Conservation (phyloP, 768 basidiomycete species). For the Rhodotorula sphaerocarpa region DNA sequence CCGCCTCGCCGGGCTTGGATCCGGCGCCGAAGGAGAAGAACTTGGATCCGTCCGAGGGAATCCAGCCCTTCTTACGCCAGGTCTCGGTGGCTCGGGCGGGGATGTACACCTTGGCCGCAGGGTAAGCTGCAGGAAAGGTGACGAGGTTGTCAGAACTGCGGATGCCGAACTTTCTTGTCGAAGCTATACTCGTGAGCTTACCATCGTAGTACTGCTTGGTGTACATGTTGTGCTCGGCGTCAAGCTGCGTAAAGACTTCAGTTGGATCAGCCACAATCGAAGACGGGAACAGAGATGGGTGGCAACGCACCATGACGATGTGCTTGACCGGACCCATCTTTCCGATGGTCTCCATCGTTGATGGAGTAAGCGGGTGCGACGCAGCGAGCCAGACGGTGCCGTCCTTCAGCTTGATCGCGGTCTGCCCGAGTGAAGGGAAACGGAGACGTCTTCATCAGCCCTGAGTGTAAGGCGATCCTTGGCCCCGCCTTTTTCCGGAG, state of each 20-base stretch:
- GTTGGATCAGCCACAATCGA: too few species aligned
- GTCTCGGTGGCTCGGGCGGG: slow-evolving; percentile 4
- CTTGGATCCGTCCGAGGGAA: slow-evolving; percentile 1
- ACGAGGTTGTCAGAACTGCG: not conserved
- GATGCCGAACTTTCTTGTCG: not conserved
- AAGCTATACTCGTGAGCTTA: not conserved
- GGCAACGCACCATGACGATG: slow-evolving; percentile 6
- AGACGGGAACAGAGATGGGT: too few species aligned
- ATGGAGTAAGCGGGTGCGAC: slow-evolving; percentile 60
- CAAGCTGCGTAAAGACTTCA: too few species aligned
- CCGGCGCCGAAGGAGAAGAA: slow-evolving; percentile 9
- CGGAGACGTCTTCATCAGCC: too few species aligned
- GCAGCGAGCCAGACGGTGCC: slow-evolving; percentile 76
- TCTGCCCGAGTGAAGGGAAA: slow-evolving; percentile 46
- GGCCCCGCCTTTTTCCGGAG: too few species aligned
- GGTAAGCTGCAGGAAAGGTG: slow-evolving; percentile 1
- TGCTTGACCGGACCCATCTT: slow-evolving; percentile 61
- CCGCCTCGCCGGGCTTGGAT: not conserved
- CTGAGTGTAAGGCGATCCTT: too few species aligned
- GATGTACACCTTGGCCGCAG: slow-evolving; percentile 24
- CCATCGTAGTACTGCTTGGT: slow-evolving; percentile 17
- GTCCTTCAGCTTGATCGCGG: slow-evolving; percentile 61
- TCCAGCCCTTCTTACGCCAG: slow-evolving; percentile 11
- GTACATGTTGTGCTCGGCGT: slow-evolving; percentile 26
- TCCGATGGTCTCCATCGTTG: slow-evolving; percentile 58